Evolutionary conservation across 1,139 yeast genomes (phyloP), one percentile per base, ranked within the genome.

Genomic region (Fermentozyma sake): DNA sequence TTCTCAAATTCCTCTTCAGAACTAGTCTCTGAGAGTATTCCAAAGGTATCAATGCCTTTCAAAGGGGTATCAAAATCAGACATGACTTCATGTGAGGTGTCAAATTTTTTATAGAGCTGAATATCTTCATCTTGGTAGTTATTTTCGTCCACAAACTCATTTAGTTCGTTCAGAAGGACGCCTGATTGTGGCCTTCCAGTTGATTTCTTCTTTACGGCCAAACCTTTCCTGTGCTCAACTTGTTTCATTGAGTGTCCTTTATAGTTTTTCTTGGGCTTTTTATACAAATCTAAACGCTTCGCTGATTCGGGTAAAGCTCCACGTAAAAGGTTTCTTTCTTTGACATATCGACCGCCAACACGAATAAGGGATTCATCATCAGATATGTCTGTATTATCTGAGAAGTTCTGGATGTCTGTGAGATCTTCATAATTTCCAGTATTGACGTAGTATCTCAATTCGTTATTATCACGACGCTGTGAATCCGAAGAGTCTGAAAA

Each of bases 301-400:
- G 68, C 62, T 2, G 68, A 61, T 32, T 63, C 70, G 0, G 71
- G 71, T 7, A 63, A 42, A 0, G 58, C 58, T 0, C 70, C 69
- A 16, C 50, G 39, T 9, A 63, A 38, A 4, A 61, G 52, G 24
- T 46, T 50, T 26, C 44, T 53, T 25, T 55, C 57, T 27, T 49
- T 58, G 25, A 56, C 32, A 16, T 40, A 35, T 19, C 52, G 42
- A 4, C 68, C 68, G 1, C 68, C 68, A 2, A 61, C 60, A 20
- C 54, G 30, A 3, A 60, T 54, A 7, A 49, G 30, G 6, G 35
- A 33, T 18, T 49, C 53, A 10, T 40, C 39, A 6, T 37, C 41
- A 10, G 35, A 40, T 6, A 22, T 22, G 16, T 22, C 24, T 10
- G 15, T 19, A 8, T 12, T 10, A 12, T 12, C 24, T n/a, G 24